Percentiles rank a stretch among this genome's conserved stretches.
Evolutionary conservation across 805 yeast genomes (phyloP).

Genomic region (Pichia heedii): DNA sequence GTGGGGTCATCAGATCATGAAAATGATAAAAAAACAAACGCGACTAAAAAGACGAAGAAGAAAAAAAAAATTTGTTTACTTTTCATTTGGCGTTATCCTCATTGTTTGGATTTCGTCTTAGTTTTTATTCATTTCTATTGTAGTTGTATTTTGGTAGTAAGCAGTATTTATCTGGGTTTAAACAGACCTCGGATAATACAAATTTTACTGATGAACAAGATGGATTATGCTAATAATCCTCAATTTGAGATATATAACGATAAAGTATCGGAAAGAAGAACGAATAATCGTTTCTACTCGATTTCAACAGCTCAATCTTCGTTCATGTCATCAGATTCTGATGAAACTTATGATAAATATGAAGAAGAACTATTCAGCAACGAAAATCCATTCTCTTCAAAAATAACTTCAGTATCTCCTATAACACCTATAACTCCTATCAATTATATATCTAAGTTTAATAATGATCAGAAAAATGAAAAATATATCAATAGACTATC

Average conservation of each 20-base stretch:
- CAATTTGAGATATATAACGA: background rate
- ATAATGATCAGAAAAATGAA: background rate
- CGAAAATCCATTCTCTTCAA: background rate
- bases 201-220: background rate
- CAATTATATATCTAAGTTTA: background rate
- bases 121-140: too few relatives aligned
- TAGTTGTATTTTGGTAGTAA: too few relatives aligned
- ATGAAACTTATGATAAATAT: background rate
- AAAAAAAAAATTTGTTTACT: background rate
- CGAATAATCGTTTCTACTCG: background rate
- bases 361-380: conserved; percentile 4
- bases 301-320: background rate
- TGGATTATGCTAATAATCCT: background rate
- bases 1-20: too few relatives aligned
- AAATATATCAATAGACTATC: background rate
- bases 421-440: background rate
- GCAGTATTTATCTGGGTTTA: too few relatives aligned
- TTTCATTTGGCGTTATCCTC: too few relatives aligned
- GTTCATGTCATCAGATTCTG: background rate
- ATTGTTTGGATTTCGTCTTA: too few relatives aligned
- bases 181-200: too few relatives aligned
- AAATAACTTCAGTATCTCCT: background rate
- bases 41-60: background rate
- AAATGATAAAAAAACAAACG: background rate
- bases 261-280: background rate